Percentiles rank a stretch among this genome's conserved stretches.
Evolutionary conservation across 2,329 filamentous ascomycete species (phyloP).

Genomic region (Paecilomyces formosus): DNA sequence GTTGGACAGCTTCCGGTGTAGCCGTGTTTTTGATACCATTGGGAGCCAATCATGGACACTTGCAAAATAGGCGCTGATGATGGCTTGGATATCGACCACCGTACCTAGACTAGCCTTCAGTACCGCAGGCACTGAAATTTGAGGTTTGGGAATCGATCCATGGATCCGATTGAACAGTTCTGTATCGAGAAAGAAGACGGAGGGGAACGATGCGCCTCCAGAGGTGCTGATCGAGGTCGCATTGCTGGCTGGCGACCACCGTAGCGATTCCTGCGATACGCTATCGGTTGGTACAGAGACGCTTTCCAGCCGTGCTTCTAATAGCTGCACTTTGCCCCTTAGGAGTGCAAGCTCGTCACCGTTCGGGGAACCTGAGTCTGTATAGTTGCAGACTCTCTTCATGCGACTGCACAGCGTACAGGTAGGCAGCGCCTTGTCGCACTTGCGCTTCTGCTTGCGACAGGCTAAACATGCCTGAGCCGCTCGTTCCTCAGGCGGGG

Average conservation of each 20-base stretch:
- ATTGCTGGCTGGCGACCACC: background rate
- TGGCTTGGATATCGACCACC: background rate
- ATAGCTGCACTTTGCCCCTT: background rate
- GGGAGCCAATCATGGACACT: background rate
- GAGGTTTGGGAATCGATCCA: background rate
- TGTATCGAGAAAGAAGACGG: background rate
- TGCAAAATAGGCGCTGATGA: background rate
- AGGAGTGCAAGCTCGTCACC: background rate
- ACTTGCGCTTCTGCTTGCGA: constrained; percentile 45
- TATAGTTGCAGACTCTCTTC: constrained; percentile 14
- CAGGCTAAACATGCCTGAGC: constrained; percentile 39
- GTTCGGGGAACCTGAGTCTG: constrained; percentile 2
- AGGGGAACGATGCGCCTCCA: background rate
- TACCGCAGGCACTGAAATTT: background rate
- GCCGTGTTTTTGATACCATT: background rate
- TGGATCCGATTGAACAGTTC: background rate
- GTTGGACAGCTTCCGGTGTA: background rate
- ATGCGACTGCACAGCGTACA: constrained; percentile 41
- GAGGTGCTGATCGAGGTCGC: background rate
- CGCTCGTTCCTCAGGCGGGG: constrained; percentile 12
- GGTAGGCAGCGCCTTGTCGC: constrained; percentile 43
- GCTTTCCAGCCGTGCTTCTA: background rate
- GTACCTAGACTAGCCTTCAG: background rate
- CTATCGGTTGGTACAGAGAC: background rate
- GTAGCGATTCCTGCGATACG: background rate